A percentile compares a stretch with the other conserved stretches of the same genome.
Evolutionary conservation across 768 basidiomycete species (phyloP).

Genomic region (Serendipita vermifera): DNA sequence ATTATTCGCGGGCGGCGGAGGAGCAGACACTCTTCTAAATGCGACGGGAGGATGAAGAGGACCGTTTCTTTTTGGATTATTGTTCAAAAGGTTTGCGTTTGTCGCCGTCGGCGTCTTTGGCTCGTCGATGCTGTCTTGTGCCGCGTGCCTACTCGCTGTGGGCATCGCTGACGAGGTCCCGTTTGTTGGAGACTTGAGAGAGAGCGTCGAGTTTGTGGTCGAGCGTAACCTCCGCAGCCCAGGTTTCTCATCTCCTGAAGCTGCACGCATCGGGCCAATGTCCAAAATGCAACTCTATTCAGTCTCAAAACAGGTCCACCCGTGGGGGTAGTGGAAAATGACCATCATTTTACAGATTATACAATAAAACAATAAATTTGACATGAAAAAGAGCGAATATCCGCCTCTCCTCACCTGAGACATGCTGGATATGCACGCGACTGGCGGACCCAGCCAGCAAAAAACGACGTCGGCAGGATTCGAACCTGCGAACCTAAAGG

Average conservation of each 20-base stretch:
- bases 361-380: too few species aligned
- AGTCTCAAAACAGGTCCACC: too few species aligned
- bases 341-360: too few species aligned
- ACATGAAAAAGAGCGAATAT: too few species aligned
- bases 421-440: too few species aligned
- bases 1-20: background rate
- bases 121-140: background rate
- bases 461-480: slow-evolving; percentile 9
- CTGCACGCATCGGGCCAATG: slow-evolving; percentile 3
- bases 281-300: too few species aligned
- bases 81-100: background rate
- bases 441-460: too few species aligned
- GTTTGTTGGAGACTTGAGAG: too few species aligned
- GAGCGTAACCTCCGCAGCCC: background rate
- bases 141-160: background rate
- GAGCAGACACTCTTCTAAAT: background rate
- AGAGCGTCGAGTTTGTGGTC: too few species aligned
- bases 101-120: slow-evolving; percentile 1
- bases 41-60: background rate
- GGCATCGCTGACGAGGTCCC: background rate
- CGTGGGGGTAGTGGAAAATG: too few species aligned
- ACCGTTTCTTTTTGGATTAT: background rate
- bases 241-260: background rate
- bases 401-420: too few species aligned
- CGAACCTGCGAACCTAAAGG: slow-evolving; percentile 9